Conservation (phyloP, 805 yeast genomes). For the Candida krabiensis region DNA sequence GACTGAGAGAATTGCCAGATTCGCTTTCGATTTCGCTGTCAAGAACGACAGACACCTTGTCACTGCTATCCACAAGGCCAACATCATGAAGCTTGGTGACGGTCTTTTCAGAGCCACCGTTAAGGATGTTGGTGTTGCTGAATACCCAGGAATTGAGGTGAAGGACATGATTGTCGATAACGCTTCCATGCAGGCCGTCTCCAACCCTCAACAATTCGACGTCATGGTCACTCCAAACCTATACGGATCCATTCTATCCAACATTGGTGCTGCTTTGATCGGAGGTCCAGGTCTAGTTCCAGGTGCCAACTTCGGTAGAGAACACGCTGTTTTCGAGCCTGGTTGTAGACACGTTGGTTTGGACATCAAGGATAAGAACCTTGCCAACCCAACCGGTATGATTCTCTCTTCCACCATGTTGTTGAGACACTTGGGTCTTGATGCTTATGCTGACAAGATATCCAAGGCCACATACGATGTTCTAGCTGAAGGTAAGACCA, state of each 20-base stretch:
- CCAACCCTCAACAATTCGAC: constrained; percentile 97
- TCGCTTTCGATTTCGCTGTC: constrained; percentile 93
- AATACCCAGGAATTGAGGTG: constrained; percentile 79
- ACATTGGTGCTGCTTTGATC: constrained; percentile 95
- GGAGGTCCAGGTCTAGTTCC: constrained; percentile 99
- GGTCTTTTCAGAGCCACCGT: constrained; percentile 96
- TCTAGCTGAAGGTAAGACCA: constrained; percentile 79
- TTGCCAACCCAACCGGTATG: constrained; percentile 98
- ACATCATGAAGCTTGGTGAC: constrained; percentile 98
- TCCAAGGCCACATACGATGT: constrained; percentile 87
- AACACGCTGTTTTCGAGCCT: constrained; percentile 97
- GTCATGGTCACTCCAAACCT: constrained; percentile 97
- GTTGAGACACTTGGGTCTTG: constrained; percentile 94
- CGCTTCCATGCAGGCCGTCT: constrained; percentile 99
- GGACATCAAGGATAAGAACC: constrained; percentile 90
- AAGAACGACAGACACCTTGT: constrained; percentile 90
- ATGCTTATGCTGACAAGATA: constrained; percentile 79
- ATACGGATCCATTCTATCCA: constrained; percentile 96
- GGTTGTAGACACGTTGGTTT: constrained; percentile 99
- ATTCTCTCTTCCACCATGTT: constrained; percentile 86
- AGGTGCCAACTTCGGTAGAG: constrained; percentile 98
- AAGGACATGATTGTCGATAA: constrained; percentile 97
- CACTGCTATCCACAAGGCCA: constrained; percentile 98
- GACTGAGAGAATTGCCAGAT: constrained; percentile 96
- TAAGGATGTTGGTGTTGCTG: constrained; percentile 79